Base-by-base conservation (phyloP, 345 rosid species). In the Moricandia arvensis region DNA sequence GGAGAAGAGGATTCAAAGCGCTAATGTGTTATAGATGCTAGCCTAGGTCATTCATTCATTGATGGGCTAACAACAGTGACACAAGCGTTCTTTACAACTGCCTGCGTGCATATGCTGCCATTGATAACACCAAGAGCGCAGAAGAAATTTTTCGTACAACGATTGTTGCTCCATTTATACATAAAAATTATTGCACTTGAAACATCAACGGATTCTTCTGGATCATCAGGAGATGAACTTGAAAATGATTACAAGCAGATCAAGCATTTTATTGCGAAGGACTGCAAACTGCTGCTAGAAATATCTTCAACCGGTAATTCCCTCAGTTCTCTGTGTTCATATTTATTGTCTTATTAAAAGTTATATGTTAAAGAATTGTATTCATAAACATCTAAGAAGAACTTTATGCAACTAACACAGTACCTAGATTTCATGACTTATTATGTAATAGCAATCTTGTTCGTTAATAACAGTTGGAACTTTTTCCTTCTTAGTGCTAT, bases 1-100 rank as follows among this genome's bases (percentile, higher is more conserved):
- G 90, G 96, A 96, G 84, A 96, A 93, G 91, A 93, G 97, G 81
- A 89, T 89, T 82, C 90, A 85, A 80, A 88, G 88, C 83, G 96
- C 98, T 54, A 89, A 93, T 83, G 79, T 81, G 72, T 74, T 91
- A 49, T 96, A 66, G 94, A 96, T 88, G 96, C 97, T 67, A 90
- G 97, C 82, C 89, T 96, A 79, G 98, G 98, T 31, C 94, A 89
- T 80, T 96, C 98, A 86, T 96, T 96, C 75, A 78, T 87, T 63
- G 96, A 91, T 80, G 99, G 99, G 38, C 81, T 96, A 70, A 90
- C 75, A 89, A 91, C 68, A 85, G 79, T 21, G 97, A 96, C 82
- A 94, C 85, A 77, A 86, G 83, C 81, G 98, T 89, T 75, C 88
- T 96, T 76, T 96, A 90, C 86, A 96, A 95, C 82, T 95, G 99